Evolutionary conservation across 2,329 filamentous ascomycete species (phyloP), one percentile per base, ranked within the genome.

Genomic region (Exophiala spinifera): DNA sequence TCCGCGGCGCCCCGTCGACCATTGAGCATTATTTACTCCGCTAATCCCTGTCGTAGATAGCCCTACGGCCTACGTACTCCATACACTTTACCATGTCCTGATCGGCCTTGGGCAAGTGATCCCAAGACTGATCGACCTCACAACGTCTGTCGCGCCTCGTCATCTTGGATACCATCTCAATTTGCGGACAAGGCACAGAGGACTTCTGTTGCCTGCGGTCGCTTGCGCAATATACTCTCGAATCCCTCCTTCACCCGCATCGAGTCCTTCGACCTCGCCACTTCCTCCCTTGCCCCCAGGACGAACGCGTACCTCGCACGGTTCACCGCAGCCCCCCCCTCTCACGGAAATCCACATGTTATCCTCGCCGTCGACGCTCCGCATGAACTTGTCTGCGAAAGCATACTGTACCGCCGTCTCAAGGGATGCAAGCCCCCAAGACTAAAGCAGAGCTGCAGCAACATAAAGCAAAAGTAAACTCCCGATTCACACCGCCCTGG

Each of bases 381-480:
- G 51, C 46, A 57, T 57, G 55, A 60, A 39, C 43, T 44, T 37
- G 45, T 37, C 13, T 49, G 19, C 31, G 34, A 57, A 11, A 46
- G 45, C 23, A 46, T 46, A 47, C 33, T 19, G 45, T 34, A 25
- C 25, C 37, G 33, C 25, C 21, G 46, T 46, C 49, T 46, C 48
- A 39, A 63, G 61, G 61, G 56, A 74, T 75, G 73, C 73, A 72
- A 69, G 70, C 71, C 65, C 66, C 68, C 59, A 73, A 67, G 67
- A 70, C 76, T 65, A 78, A 79, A 73, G 77, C 78, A 70, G 79
- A 82, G 73, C 71, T 78, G 66, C 79, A 82, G 69, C 78, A 76
- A 67, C 78, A 80, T 67, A 79, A 81, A 72, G 78, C 78, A 72
- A 82, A 82, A 78, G 79, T 81, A 56, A 43, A 45, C 15, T 14